phyloP scores from a whole-genome alignment of 345 rosid genomes.

The Gossypium rotundifolium region DNA sequence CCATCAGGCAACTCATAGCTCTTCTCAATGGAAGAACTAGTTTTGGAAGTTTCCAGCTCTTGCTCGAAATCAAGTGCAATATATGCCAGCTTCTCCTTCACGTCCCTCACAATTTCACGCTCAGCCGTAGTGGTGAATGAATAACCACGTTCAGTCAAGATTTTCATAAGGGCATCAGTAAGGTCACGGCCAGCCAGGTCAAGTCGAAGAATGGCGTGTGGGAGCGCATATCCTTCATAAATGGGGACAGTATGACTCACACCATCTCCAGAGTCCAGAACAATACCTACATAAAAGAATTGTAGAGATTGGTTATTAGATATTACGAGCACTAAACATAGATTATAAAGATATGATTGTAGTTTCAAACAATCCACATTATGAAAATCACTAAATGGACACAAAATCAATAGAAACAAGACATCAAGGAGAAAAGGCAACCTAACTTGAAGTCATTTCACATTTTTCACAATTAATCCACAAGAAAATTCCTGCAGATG shows the following conservation, averaged over 20 bases:
- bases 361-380: background rate
- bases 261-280: conserved; percentile 65
- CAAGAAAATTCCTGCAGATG: background rate
- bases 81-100: conserved; percentile 64
- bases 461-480: background rate
- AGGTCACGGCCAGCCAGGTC: conserved; percentile 54
- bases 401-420: background rate
- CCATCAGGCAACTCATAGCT: conserved; percentile 69
- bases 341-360: background rate
- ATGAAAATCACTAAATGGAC: background rate
- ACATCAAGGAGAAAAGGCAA: background rate
- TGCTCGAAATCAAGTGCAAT: conserved; percentile 67
- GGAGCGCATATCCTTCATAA: conserved; percentile 60
- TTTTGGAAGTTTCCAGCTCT: conserved; percentile 57
- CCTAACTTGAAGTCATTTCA: background rate
- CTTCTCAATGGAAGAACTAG: conserved; percentile 54
- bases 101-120: conserved; percentile 66
- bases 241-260: conserved; percentile 65
- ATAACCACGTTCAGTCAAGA: conserved; percentile 56
- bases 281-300: conserved; percentile 35
- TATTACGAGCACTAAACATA: background rate
- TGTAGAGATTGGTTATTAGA: background rate
- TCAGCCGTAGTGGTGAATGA: conserved; percentile 73
- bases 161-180: conserved; percentile 57
- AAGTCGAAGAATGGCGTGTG: conserved; percentile 58